These are phyloP conservation scores for Erythrophleum fordii DNA, from an alignment of 306 rosid genomes.

Conservation along the genomic window DNA sequence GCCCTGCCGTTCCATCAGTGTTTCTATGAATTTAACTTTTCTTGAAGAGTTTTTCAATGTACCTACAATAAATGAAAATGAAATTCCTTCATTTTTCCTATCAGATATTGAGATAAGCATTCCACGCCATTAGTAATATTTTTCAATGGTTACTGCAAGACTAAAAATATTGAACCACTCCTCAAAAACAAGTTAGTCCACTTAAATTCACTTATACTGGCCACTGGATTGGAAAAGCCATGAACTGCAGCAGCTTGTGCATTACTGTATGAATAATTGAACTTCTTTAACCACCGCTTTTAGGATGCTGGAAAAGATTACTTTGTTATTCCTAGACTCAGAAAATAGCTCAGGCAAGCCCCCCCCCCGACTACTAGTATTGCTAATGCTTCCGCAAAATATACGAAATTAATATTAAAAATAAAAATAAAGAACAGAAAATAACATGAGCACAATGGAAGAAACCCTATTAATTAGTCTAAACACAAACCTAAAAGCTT, in stretches of 20 bases:
- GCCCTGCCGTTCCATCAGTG: conserved; percentile 75
- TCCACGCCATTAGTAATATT: neutral
- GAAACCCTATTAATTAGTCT: neutral
- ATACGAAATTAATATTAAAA: neutral
- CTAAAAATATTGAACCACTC: neutral
- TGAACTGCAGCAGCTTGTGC: neutral
- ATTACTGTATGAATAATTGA: neutral
- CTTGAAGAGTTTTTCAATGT: neutral
- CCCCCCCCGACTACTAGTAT: neutral
- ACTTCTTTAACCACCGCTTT: neutral
- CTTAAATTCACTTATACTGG: neutral
- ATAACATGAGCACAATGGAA: neutral
- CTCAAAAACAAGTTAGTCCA: neutral
- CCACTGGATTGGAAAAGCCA: neutral
- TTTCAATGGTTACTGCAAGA: neutral
- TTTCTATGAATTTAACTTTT: conserved; percentile 21
- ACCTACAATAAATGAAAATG: conserved; percentile 36
- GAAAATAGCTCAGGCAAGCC: neutral
- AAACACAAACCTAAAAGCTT: neutral
- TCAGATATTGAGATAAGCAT: neutral
- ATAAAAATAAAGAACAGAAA: neutral
- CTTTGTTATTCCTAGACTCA: neutral
- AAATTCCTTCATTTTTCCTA: neutral
- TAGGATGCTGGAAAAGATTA: neutral
- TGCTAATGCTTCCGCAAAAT: neutral